Percentiles rank a stretch among this genome's conserved stretches.
Conservation (phyloP, 768 basidiomycete genomes). For the Pisolithus microcarpus region DNA sequence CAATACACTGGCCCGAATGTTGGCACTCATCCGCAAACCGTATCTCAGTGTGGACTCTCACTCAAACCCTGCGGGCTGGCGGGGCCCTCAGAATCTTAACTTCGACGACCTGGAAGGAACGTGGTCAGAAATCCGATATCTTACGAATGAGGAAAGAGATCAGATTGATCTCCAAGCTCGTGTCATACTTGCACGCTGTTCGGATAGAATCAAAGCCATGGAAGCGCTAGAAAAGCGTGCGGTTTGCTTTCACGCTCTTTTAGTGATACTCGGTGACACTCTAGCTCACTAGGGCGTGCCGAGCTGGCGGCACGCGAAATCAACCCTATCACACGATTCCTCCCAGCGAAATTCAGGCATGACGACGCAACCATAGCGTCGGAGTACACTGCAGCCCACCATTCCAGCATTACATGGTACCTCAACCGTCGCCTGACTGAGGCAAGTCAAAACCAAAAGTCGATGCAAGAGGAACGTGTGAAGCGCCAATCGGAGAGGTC, state of each 20-base stretch:
- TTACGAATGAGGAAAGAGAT: constrained; percentile 89
- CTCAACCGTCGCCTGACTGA: constrained; percentile 75
- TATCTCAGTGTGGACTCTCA: constrained; percentile 78
- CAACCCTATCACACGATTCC: constrained; percentile 59
- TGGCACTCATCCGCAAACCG: constrained; percentile 69
- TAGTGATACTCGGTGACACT: constrained; percentile 11
- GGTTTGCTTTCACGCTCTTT: constrained; percentile 25
- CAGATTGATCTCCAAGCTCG: constrained; percentile 92
- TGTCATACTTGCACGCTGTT: constrained; percentile 77
- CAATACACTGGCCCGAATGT: constrained; percentile 60
- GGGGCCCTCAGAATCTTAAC: constrained; percentile 48
- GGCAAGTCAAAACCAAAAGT: constrained; percentile 70
- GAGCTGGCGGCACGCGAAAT: constrained; percentile 59
- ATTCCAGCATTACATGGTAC: constrained; percentile 88
- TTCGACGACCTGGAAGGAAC: constrained; percentile 40
- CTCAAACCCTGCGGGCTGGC: constrained; percentile 43
- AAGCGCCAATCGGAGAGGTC: constrained; percentile 82
- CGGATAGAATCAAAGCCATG: constrained; percentile 81
- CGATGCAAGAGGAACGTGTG: constrained; percentile 91
- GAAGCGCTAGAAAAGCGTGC: constrained; percentile 85
- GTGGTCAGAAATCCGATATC: constrained; percentile 60
- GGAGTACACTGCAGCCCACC: constrained; percentile 81
- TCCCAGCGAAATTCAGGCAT: constrained; percentile 64
- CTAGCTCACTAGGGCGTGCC: constrained; percentile 44
- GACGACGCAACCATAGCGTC: constrained; percentile 45